A percentile compares a stretch with the other conserved stretches of the same genome.
phyloP scores from a whole-genome alignment of 164 flowering plant species.

The Macadamia integrifolia region DNA sequence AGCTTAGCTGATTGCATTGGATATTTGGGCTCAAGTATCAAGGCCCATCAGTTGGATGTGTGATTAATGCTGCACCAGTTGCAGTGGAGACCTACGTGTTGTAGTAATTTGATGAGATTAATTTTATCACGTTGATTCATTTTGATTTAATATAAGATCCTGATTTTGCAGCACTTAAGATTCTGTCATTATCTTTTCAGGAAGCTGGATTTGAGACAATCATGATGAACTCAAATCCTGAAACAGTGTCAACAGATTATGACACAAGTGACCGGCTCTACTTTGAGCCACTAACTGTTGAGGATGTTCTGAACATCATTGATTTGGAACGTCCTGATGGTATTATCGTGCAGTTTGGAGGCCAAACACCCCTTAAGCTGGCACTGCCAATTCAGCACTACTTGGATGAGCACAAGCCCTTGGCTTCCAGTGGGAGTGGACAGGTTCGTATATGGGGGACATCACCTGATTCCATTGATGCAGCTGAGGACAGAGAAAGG shows the following conservation, averaged over 20 bases:
- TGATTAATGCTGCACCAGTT: not conserved
- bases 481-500: not conserved
- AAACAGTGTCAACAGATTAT: slow-evolving; percentile 79
- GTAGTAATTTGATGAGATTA: not conserved
- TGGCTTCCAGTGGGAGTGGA: not conserved
- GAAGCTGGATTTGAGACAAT: slow-evolving; percentile 68
- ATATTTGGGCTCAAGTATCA: not conserved
- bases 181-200: slow-evolving; percentile 22
- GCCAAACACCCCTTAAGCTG: not conserved
- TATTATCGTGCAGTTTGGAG: slow-evolving; percentile 51
- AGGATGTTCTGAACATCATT: slow-evolving; percentile 62
- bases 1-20: not conserved
- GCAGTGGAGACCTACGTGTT: not conserved
- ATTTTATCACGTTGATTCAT: not conserved
- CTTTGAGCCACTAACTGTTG: slow-evolving; percentile 74
- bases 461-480: slow-evolving; percentile 1
- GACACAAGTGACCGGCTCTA: slow-evolving; percentile 79
- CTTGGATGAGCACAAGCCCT: not conserved
- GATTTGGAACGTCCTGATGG: slow-evolving; percentile 43
- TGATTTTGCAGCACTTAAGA: not conserved
- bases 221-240: slow-evolving; percentile 84
- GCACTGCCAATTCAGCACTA: not conserved
- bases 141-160: not conserved
- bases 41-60: not conserved
- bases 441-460: not conserved